Evolutionary conservation across 768 basidiomycete species (phyloP).

Genomic region (Albatrellus ellisii): DNA sequence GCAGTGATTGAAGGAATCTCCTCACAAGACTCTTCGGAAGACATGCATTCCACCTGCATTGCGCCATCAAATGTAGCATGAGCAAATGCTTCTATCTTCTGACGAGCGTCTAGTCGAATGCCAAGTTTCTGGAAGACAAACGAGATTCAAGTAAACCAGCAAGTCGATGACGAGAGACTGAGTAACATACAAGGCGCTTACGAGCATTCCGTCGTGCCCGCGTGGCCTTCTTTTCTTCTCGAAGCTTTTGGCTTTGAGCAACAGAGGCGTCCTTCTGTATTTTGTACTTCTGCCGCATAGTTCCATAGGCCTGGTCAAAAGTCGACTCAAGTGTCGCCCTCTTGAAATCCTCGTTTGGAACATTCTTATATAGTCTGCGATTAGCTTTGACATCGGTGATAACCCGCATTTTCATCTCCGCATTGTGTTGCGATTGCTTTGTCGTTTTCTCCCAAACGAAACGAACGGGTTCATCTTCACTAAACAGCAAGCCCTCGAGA

Average conservation of each 20-base stretch:
- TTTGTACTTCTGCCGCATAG: conserved; percentile 54
- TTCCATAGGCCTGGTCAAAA: conserved; percentile 63
- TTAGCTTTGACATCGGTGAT: conserved; percentile 46
- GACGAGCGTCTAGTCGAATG: conserved; percentile 47
- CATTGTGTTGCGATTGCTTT: conserved; percentile 63
- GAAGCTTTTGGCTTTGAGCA: conserved; percentile 31
- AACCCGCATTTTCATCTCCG: conserved; percentile 53
- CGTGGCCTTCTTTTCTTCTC: conserved; percentile 50
- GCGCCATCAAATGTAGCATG: conserved; percentile 60
- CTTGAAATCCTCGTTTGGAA: conserved; percentile 50
- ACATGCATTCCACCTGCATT: conserved; percentile 66
- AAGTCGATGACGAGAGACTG: conserved; percentile 3
- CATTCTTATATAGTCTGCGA: conserved; percentile 44
- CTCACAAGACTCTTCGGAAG: conserved; percentile 61
- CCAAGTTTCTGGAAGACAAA: conserved; percentile 42
- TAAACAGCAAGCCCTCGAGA: conserved; percentile 34
- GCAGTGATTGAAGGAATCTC: conserved; percentile 22
- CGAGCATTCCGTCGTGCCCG: conserved; percentile 47
- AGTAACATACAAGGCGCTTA: conserved; percentile 43
- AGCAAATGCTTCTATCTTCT: conserved; percentile 37
- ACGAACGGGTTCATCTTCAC: conserved; percentile 41
- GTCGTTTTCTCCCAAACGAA: conserved; percentile 74
- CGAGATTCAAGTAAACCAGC: background rate
- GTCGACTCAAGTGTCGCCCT: conserved; percentile 45
- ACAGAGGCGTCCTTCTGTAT: conserved; percentile 37